These are phyloP conservation scores for Suillus ampliporus DNA, from an alignment of 768 basidiomycete genomes.

Conservation along the genomic window DNA sequence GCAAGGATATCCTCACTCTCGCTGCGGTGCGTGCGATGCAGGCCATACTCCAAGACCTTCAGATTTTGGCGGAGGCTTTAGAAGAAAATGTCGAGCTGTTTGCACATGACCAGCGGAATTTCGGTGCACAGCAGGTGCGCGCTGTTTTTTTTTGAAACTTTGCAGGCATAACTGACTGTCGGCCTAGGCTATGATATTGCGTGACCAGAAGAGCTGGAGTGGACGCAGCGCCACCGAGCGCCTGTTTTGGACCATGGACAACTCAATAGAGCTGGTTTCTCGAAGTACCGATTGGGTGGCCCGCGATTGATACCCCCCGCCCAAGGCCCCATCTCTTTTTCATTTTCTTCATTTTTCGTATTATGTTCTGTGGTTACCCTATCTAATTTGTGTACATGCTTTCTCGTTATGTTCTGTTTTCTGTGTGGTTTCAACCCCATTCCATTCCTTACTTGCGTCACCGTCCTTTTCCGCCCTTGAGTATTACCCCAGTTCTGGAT, in stretches of 20 bases:
- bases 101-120: constrained; percentile 92
- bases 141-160: background rate
- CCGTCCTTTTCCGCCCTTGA: constrained; percentile 11
- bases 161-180: constrained; percentile 3
- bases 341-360: constrained; percentile 3
- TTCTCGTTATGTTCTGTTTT: constrained; percentile 18
- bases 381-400: constrained; percentile 18
- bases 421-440: constrained; percentile 9
- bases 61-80: constrained; percentile 83
- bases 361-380: constrained; percentile 8
- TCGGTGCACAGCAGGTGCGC: constrained; percentile 93
- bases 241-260: constrained; percentile 92
- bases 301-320: constrained; percentile 53
- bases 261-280: constrained; percentile 84
- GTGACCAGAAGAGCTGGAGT: constrained; percentile 97
- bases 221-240: constrained; percentile 89
- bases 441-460: constrained; percentile 9
- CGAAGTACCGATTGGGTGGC: constrained; percentile 88
- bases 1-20: constrained; percentile 78
- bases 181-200: constrained; percentile 88
- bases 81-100: constrained; percentile 93
- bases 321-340: background rate
- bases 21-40: constrained; percentile 81
- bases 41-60: constrained; percentile 86
- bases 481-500: constrained; percentile 19